Base-by-base conservation (phyloP, 495 filamentous ascomycete genomes). In the Diplogelasinospora grovesii region DNA sequence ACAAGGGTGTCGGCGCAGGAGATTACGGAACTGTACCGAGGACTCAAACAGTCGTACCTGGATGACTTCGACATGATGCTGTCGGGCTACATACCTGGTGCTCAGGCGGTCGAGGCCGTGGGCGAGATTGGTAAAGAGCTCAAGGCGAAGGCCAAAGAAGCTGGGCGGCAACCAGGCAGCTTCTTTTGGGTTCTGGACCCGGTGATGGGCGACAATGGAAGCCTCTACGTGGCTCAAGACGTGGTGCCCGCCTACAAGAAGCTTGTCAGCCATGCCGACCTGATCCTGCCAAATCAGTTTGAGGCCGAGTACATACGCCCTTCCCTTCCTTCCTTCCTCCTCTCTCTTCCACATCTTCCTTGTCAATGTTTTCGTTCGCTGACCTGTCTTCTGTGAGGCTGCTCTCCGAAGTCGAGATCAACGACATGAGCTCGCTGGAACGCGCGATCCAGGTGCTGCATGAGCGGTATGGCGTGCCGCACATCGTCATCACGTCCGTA, bases 141-240 rank as follows among this genome's bases (percentile, higher is more conserved):
- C 31, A 83, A 83, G 58, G 68, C 70, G 30, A 83, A 80, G 37
- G 72, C 75, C 5, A 64, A 66, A 22, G 67, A 66, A 11, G 35
- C 16, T 0, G 32, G 22, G 4, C n/a, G n/a, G n/a, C 76, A 75
- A 22, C 78, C 83, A 0, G 88, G 88, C 0, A 80, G 77, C 18
- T 92, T 96, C 66, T 96, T 96, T 64, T 96, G 89, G 89, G 82
- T 94, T n/a, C 70, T 98, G 30, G 92, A 98, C 59, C 92, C 92
- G 1, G 93, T 98, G 10, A 98, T 98, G 92, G 92, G 92, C 30
- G 92, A 98, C 55, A 84, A 94, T 53, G 93, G 86, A 23, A 77
- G 75, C 25, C 68, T 97, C 15, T 98, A 98, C 59, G 88, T 98
- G 32, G 83, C 77, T 16, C 79, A 88, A 43, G 86, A 92, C 43